Percentiles rank a stretch among this genome's conserved stretches.
phyloP scores from a whole-genome alignment of 2,329 filamentous ascomycete species.

The Alternaria alternata region DNA sequence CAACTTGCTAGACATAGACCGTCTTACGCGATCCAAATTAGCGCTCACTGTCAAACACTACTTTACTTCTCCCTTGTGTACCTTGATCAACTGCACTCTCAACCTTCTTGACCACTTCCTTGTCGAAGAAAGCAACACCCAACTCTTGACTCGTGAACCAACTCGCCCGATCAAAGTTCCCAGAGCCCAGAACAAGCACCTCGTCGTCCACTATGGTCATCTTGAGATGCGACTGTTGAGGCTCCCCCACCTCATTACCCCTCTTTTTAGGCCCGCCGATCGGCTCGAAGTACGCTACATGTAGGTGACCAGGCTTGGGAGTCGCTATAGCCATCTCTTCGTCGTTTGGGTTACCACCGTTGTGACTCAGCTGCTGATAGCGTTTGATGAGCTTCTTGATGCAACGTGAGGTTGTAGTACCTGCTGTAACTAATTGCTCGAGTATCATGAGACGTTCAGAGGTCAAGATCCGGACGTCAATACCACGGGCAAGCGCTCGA shows the following conservation, averaged over 20 bases:
- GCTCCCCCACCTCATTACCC: slow-evolving; percentile 58
- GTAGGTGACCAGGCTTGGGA: slow-evolving; percentile 57
- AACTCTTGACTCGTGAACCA: slow-evolving; percentile 90
- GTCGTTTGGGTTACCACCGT: slow-evolving; percentile 23
- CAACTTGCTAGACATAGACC: not conserved
- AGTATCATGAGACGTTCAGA: slow-evolving; percentile 75
- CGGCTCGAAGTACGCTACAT: slow-evolving; percentile 66
- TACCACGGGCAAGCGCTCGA: slow-evolving; percentile 68
- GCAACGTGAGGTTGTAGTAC: slow-evolving; percentile 74
- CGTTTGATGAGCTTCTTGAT: slow-evolving; percentile 66
- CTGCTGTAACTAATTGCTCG: slow-evolving; percentile 82
- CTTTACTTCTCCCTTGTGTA: slow-evolving; percentile 34
- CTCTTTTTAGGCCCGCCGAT: slow-evolving; percentile 30
- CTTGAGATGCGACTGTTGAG: slow-evolving; percentile 80
- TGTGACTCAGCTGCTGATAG: slow-evolving; percentile 54
- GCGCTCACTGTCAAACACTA: slow-evolving; percentile 32
- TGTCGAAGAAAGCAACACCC: slow-evolving; percentile 66
- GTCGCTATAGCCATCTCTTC: slow-evolving; percentile 41
- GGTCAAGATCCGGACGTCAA: slow-evolving; percentile 73
- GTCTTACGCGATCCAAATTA: not conserved
- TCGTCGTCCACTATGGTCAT: slow-evolving; percentile 75
- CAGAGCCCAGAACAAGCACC: slow-evolving; percentile 75
- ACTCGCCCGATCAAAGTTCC: slow-evolving; percentile 84
- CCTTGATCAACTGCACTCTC: slow-evolving; percentile 29
- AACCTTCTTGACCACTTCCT: slow-evolving; percentile 49